These are phyloP conservation scores for Pulveroboletus ravenelii DNA, from an alignment of 768 basidiomycete genomes.

Conservation along the genomic window DNA sequence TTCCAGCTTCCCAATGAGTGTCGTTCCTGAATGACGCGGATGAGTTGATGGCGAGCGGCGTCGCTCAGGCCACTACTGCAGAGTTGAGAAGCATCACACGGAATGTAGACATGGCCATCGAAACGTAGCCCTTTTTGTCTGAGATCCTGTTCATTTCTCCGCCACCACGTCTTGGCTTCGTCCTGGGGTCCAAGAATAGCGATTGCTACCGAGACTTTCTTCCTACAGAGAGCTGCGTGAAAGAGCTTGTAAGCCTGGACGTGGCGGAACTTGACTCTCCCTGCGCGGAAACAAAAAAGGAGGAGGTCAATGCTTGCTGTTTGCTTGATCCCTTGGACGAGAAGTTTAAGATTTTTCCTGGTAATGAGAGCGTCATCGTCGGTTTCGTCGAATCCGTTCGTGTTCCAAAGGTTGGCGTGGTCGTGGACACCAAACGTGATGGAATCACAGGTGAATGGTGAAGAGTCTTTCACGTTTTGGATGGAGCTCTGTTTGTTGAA, in stretches of 20 bases:
- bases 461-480: neutral
- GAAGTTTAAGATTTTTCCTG: constrained; percentile 11
- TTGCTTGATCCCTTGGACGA: constrained; percentile 14
- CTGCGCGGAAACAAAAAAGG: constrained; percentile 26
- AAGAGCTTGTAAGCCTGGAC: constrained; percentile 30
- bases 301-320: constrained; percentile 20
- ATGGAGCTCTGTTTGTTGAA: neutral
- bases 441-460: constrained; percentile 2
- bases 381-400: constrained; percentile 9
- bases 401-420: constrained; percentile 19
- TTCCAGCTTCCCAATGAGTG: constrained; percentile 11
- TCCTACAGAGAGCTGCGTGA: constrained; percentile 25
- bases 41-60: neutral
- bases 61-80: neutral
- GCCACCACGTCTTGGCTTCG: constrained; percentile 24
- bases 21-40: constrained; percentile 10
- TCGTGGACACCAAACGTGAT: constrained; percentile 3
- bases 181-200: constrained; percentile 32
- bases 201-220: constrained; percentile 28
- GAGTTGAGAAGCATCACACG: constrained; percentile 4
- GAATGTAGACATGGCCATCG: constrained; percentile 23
- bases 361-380: constrained; percentile 11
- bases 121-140: constrained; percentile 22
- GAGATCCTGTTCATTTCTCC: constrained; percentile 20
- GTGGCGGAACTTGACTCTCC: constrained; percentile 17